Evolutionary conservation across 768 basidiomycete genomes (phyloP).

Genomic region (Lactifluus subvellereus): DNA sequence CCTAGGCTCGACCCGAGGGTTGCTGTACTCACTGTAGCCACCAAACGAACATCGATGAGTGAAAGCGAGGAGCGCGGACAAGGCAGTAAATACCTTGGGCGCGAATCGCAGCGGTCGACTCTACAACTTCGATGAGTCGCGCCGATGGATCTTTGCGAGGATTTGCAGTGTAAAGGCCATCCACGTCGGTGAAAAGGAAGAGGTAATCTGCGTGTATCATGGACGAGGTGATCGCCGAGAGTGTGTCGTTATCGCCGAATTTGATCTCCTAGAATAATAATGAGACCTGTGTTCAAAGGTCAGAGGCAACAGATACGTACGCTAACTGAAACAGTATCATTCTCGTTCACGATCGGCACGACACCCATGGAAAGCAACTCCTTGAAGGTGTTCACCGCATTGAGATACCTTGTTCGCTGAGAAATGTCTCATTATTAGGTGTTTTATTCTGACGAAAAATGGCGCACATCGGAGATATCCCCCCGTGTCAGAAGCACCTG

Average conservation of each 20-base stretch:
- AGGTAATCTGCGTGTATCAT: slow-evolving; percentile 99
- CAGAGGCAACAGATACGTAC: slow-evolving; percentile 42
- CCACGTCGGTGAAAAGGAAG: slow-evolving; percentile 94
- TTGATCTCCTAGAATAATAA: slow-evolving; percentile 79
- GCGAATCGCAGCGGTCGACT: slow-evolving; percentile 77
- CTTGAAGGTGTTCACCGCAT: slow-evolving; percentile 92
- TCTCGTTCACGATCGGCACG: slow-evolving; percentile 98
- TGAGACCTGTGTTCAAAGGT: background rate
- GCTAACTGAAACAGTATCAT: slow-evolving; percentile 96
- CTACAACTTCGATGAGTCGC: slow-evolving; percentile 72
- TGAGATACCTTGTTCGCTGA: slow-evolving; percentile 90
- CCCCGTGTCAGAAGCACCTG: slow-evolving; percentile 92
- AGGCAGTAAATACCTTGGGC: slow-evolving; percentile 52
- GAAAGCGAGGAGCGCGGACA: background rate
- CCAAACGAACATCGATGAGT: background rate
- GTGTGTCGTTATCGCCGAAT: slow-evolving; percentile 98
- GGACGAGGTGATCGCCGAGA: slow-evolving; percentile 94
- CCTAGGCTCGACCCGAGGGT: slow-evolving; percentile 91
- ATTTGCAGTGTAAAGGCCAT: slow-evolving; percentile 92
- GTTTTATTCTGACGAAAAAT: background rate
- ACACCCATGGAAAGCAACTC: slow-evolving; percentile 92
- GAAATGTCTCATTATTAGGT: background rate
- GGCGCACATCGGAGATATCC: slow-evolving; percentile 89
- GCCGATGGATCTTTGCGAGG: slow-evolving; percentile 86
- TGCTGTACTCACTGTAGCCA: slow-evolving; percentile 71